Percentiles rank a stretch among this genome's conserved stretches.
phyloP scores from a whole-genome alignment of 371 early-diverging fungal species.

The Rhizopus sp. region DNA sequence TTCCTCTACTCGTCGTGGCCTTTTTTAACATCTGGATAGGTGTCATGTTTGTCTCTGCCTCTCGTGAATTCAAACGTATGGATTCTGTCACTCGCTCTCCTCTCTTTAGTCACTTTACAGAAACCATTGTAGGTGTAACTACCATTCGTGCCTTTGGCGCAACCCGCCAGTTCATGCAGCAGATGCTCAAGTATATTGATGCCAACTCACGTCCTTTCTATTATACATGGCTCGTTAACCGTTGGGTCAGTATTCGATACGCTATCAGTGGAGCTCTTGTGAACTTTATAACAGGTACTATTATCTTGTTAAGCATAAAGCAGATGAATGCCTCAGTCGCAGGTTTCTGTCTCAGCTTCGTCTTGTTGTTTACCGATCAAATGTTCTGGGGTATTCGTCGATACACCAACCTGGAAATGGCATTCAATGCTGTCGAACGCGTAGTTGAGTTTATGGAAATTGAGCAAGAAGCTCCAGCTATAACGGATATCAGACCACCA shows the following conservation, averaged over 20 bases:
- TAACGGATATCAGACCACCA: slow-evolving; percentile 55
- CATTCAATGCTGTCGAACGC: slow-evolving; percentile 85
- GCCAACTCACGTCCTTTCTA: slow-evolving; percentile 70
- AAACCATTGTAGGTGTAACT: slow-evolving; percentile 63
- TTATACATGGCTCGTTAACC: slow-evolving; percentile 76
- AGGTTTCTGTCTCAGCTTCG: slow-evolving; percentile 76
- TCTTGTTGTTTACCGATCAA: slow-evolving; percentile 68
- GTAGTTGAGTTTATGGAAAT: slow-evolving; percentile 77
- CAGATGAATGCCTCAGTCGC: slow-evolving; percentile 68
- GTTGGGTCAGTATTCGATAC: slow-evolving; percentile 79
- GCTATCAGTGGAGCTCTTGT: slow-evolving; percentile 68
- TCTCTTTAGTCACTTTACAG: slow-evolving; percentile 76
- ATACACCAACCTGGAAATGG: slow-evolving; percentile 80
- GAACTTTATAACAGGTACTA: slow-evolving; percentile 59
- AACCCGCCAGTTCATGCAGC: slow-evolving; percentile 52
- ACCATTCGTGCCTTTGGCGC: slow-evolving; percentile 84
- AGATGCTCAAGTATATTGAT: slow-evolving; percentile 55
- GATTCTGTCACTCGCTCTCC: slow-evolving; percentile 79
- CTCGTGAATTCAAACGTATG: slow-evolving; percentile 80
- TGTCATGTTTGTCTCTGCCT: slow-evolving; percentile 65
- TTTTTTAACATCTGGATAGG: slow-evolving; percentile 54
- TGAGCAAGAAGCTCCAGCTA: slow-evolving; percentile 74
- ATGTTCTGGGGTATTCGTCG: slow-evolving; percentile 70
- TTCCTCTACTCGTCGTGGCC: slow-evolving; percentile 47
- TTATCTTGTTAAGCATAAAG: slow-evolving; percentile 44